Percentiles rank a stretch among this genome's conserved stretches.
These are phyloP conservation scores for Aspergillus melleus DNA, from an alignment of 2,329 filamentous ascomycete species.

Conservation along the genomic window DNA sequence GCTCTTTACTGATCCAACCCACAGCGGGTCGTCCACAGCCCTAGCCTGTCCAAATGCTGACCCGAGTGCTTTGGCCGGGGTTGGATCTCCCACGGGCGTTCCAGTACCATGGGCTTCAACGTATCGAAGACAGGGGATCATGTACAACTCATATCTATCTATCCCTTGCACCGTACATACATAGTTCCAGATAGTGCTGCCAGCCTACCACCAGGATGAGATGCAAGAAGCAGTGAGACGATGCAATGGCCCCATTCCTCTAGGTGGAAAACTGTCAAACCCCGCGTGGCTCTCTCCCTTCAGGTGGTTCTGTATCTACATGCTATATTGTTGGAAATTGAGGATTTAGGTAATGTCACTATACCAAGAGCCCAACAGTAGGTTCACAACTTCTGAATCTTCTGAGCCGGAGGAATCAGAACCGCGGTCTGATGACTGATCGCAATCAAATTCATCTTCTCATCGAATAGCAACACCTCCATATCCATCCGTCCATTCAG, in stretches of 20 bases:
- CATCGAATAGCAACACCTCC: background rate
- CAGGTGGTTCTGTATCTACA: background rate
- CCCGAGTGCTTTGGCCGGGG: background rate
- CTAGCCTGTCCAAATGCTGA: background rate
- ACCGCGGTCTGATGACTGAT: background rate
- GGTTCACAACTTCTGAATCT: background rate
- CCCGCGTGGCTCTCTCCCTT: background rate
- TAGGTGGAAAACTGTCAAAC: background rate
- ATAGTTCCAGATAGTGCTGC: background rate
- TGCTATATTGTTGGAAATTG: too few species aligned
- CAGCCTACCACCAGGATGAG: background rate
- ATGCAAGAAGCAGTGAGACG: background rate
- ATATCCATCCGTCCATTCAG: conserved; percentile 1
- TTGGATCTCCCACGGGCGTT: background rate
- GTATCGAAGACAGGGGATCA: background rate
- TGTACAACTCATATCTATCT: background rate
- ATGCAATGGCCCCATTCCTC: background rate
- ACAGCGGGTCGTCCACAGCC: background rate
- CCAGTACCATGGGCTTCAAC: background rate
- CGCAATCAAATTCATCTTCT: background rate
- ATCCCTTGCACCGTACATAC: background rate
- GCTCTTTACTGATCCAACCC: background rate
- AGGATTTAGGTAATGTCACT: too few species aligned
- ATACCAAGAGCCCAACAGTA: too few species aligned
- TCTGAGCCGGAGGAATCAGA: background rate